Percentiles rank a stretch among this genome's conserved stretches.
These are phyloP conservation scores for Elongisporangium undulatum DNA, from an alignment of 352 stramenopile species.

Conservation along the genomic window DNA sequence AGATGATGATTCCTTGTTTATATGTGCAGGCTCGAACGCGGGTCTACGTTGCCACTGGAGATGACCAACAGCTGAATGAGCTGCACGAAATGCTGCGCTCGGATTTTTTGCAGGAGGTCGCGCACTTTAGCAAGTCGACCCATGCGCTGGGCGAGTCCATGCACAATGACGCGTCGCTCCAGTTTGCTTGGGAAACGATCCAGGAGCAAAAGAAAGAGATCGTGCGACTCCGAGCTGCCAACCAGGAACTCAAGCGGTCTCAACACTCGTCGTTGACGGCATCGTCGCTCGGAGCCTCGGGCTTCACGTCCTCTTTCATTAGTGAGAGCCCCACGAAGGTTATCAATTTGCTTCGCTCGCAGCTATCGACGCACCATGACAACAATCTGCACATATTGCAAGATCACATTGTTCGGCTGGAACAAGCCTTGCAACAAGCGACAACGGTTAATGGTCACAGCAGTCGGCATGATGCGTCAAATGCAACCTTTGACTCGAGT, in stretches of 20 bases:
- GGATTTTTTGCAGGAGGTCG: conserved; percentile 50
- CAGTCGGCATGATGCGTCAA: conserved; percentile 21
- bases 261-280: not conserved
- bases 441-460: conserved; percentile 4
- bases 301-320: conserved; percentile 15
- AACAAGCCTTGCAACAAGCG: conserved; percentile 25
- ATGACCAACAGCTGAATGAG: conserved; percentile 48
- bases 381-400: conserved; percentile 49
- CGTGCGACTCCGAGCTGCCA: conserved; percentile 49
- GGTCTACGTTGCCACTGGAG: conserved; percentile 39
- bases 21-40: conserved; percentile 25
- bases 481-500: conserved; percentile 37
- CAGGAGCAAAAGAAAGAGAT: conserved; percentile 71
- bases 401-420: conserved; percentile 51
- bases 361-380: conserved; percentile 50
- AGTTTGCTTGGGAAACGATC: conserved; percentile 75
- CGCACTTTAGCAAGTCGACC: conserved; percentile 9
- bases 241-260: conserved; percentile 29
- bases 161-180: conserved; percentile 54
- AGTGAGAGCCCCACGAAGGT: conserved; percentile 26
- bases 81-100: conserved; percentile 43
- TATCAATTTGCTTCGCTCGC: conserved; percentile 44
- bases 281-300: conserved; percentile 3
- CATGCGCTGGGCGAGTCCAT: conserved; percentile 17
- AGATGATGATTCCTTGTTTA: not conserved